phyloP scores from a whole-genome alignment of 371 early-diverging fungal genomes.

The Nosema muscidifuracis region DNA sequence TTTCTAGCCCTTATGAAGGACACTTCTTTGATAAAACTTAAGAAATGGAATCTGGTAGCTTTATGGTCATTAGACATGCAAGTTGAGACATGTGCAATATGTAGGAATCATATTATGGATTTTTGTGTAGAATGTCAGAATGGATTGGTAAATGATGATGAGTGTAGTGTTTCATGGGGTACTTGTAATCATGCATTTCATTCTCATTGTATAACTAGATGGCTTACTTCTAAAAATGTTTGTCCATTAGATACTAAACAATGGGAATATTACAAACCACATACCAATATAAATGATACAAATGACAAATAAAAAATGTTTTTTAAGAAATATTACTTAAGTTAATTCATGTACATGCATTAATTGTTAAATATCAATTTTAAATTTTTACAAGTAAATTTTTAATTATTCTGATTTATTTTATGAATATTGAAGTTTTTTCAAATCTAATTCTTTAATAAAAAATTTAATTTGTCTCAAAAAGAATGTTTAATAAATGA shows the following conservation, averaged over 20 bases:
- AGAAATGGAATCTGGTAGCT: slow-evolving; percentile 59
- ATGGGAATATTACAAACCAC: slow-evolving; percentile 84
- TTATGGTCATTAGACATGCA: slow-evolving; percentile 73
- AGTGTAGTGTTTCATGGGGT: slow-evolving; percentile 97
- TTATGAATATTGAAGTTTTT: no score
- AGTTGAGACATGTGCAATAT: slow-evolving; percentile 97
- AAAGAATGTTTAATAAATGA: no score
- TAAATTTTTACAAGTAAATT: no score
- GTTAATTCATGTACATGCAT: no score
- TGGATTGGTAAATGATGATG: slow-evolving; percentile 75
- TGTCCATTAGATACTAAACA: slow-evolving; percentile 97
- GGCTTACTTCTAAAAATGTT: slow-evolving; percentile 91
- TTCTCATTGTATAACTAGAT: slow-evolving; percentile 93
- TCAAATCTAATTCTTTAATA: no score
- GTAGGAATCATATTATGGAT: slow-evolving; percentile 99
- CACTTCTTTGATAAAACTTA: slow-evolving; percentile 18
- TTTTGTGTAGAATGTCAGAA: slow-evolving; percentile 70
- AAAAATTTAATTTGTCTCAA: no score
- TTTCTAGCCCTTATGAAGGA: slow-evolving; percentile 5
- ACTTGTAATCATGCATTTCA: slow-evolving; percentile 98
- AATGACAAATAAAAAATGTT: no score
- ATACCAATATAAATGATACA: background rate
- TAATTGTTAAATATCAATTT: no score
- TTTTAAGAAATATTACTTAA: no score
- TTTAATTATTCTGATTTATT: no score